Base-by-base conservation (phyloP, 495 filamentous ascomycete genomes). In the Penicillium subrubescens region DNA sequence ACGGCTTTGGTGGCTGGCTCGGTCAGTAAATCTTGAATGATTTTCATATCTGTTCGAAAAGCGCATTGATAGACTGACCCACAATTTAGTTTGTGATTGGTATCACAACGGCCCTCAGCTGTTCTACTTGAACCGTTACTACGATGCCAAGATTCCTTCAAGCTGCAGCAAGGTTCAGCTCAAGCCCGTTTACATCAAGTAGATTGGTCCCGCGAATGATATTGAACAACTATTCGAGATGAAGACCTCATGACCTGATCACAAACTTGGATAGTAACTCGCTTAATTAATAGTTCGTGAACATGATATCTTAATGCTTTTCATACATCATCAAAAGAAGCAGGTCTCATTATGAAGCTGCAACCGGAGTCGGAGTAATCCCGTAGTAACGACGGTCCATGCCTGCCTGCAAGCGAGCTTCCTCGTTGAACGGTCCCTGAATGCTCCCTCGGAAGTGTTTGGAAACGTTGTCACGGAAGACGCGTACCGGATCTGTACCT, bases 21-120 rank as follows among this genome's bases (percentile, higher is more conserved):
- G 81, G 82, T 86, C 67, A 69, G 82, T 78, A 53, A 11, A 17
- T 7, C n/a, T 25, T 11, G 11, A 43, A 44, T 50, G 33, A 35
- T 21, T 57, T 27, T 10, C 19, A 23, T 46, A 19, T 34, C 57
- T 60, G 33, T 61, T 60, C 35, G 5, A 21, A 8, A 27, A 44
- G 11, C 44, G 8, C 56, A 44, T 37, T n/a, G 31, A 23, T 51
- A 23, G 15, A 48, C 48, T 61, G 5, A 61, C 50, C 23, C 23
- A 3, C 15, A 46, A 19, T 35, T 29, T 29, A 86, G 84, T 81
- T 7, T 86, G 84, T 56, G 79, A 86, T 59, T 86, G 84, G 83
- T 82, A 70, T 66, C 84, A 86, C 68, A 82, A 80, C 52, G 76
- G 69, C 25, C 84, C 84, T 12, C 84, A 87, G 68, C 75, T 86